Conservation (phyloP, 192 early-diverging fungal genomes). For the Podila epigama region DNA sequence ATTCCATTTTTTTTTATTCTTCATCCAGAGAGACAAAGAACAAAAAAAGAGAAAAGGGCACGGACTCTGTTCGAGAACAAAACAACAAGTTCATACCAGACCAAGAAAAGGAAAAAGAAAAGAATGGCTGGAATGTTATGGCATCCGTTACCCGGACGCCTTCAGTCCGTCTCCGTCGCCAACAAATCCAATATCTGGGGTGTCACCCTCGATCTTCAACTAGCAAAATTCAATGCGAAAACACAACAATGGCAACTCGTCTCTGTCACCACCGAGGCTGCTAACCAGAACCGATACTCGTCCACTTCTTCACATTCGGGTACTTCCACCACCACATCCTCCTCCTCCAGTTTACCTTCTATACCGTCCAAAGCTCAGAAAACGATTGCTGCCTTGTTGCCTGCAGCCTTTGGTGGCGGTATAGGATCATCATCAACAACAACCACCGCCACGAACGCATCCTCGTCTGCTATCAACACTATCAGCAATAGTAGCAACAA, state of each 20-base stretch:
- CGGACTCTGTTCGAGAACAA: neutral
- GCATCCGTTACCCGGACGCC: constrained; percentile 35
- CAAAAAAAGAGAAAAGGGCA: neutral
- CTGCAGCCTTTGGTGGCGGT: neutral
- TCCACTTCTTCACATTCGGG: constrained; percentile 5
- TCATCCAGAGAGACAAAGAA: no score
- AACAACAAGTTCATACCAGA: neutral
- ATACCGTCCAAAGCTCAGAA: neutral
- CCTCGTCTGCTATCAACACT: neutral
- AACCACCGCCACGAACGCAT: neutral
- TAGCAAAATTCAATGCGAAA: constrained; percentile 19
- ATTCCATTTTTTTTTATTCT: no score
- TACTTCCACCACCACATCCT: neutral
- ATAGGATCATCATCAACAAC: constrained; percentile 1
- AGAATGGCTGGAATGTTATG: constrained; percentile 1
- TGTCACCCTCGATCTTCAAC: constrained; percentile 38
- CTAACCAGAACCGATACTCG: constrained; percentile 9
- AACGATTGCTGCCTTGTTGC: neutral
- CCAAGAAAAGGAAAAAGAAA: neutral
- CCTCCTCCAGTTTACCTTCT: neutral
- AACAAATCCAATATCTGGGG: constrained; percentile 40
- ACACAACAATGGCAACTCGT: constrained; percentile 37
- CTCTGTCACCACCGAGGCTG: constrained; percentile 16
- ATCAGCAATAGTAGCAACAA: constrained; percentile 1
- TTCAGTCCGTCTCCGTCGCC: constrained; percentile 40